Evolutionary conservation across 768 basidiomycete species (phyloP).

Genomic region (Baorangia bicolor): DNA sequence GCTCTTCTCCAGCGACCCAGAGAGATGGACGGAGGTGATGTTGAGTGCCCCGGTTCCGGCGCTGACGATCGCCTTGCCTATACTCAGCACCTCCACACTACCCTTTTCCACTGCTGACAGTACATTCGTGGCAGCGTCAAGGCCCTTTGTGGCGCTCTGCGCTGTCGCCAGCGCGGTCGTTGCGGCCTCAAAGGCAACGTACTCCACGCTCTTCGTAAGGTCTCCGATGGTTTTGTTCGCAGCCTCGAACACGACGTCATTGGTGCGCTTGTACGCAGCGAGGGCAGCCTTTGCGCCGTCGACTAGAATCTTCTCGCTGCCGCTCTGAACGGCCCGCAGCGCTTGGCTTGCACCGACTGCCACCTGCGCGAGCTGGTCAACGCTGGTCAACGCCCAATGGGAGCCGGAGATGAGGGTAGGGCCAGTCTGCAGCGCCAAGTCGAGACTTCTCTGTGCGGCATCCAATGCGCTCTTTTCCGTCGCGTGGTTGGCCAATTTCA

Average conservation of each 20-base stretch:
- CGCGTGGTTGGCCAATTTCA: background rate
- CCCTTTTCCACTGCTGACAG: background rate
- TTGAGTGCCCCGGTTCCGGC: background rate
- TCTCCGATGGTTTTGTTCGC: background rate
- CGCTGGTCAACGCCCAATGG: background rate
- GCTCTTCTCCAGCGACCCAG: constrained; percentile 3
- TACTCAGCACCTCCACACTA: background rate
- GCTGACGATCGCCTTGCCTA: background rate
- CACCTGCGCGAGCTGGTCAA: background rate
- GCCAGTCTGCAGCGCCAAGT: background rate
- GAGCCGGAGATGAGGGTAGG: background rate
- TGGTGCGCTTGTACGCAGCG: background rate
- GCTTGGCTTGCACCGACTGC: background rate
- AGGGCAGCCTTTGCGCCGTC: background rate
- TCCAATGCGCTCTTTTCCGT: background rate
- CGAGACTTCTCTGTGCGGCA: background rate
- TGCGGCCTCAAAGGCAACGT: background rate
- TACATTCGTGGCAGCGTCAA: background rate
- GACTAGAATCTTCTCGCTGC: background rate
- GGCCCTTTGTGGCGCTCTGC: background rate
- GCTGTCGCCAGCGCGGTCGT: background rate
- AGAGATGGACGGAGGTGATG: constrained; percentile 4
- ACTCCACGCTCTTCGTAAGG: background rate
- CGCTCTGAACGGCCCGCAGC: background rate
- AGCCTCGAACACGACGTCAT: background rate